These are phyloP conservation scores for Trichoderma guizhouense DNA, from an alignment of 2,329 filamentous ascomycete species.

Conservation along the genomic window DNA sequence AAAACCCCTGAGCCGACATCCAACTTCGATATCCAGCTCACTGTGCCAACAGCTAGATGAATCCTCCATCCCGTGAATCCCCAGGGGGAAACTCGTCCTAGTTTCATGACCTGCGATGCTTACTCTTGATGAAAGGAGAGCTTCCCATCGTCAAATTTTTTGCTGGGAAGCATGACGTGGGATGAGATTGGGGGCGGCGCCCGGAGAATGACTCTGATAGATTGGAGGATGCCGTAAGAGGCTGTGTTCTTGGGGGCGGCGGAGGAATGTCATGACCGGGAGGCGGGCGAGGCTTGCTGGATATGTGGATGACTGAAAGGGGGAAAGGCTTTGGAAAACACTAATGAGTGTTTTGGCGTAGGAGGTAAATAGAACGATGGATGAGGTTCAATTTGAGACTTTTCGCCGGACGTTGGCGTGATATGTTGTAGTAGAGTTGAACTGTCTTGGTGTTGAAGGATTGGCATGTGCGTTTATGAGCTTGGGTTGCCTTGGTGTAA, in stretches of 20 bases:
- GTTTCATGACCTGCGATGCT: neutral
- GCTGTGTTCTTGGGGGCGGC: constrained; percentile 41
- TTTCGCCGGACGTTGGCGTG: constrained; percentile 43
- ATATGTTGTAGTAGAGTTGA: too few species aligned
- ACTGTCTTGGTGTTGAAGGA: neutral
- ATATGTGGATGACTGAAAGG: constrained; percentile 38
- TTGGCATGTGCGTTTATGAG: constrained; percentile 24
- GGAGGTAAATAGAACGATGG: neutral
- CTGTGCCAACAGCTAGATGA: neutral
- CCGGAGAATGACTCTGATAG: constrained; percentile 43
- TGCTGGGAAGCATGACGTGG: constrained; percentile 39
- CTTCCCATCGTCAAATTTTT: neutral
- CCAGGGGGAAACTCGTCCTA: neutral
- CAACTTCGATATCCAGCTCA: neutral
- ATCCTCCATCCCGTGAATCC: neutral
- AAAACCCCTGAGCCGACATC: neutral
- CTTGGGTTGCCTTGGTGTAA: constrained; percentile 44
- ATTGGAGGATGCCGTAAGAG: constrained; percentile 39
- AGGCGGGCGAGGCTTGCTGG: constrained; percentile 37
- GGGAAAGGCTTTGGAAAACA: neutral
- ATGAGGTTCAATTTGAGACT: neutral
- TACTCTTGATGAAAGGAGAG: neutral
- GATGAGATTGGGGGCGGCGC: constrained; percentile 37
- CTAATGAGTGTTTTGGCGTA: neutral
- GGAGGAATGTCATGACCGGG: constrained; percentile 37